Evolutionary conservation across 768 basidiomycete species (phyloP).

Genomic region (Naganishia antarctica): DNA sequence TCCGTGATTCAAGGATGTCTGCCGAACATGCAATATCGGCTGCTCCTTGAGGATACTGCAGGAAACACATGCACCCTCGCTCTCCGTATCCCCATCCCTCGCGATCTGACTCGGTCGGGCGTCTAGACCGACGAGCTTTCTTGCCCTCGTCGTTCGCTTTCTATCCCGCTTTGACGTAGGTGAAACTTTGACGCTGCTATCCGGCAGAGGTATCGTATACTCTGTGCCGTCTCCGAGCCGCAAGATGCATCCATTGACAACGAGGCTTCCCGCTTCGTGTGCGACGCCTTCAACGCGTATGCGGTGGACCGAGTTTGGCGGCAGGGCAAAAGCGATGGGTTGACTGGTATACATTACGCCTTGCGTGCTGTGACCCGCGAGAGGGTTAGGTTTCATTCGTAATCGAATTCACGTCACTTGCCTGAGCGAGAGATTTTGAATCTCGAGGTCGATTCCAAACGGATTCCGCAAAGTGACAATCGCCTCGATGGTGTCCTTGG

Average conservation of each 20-base stretch:
- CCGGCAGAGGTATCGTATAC: conserved; percentile 27
- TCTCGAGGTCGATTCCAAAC: conserved; percentile 83
- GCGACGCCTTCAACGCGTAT: conserved; percentile 68
- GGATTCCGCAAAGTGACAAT: conserved; percentile 82
- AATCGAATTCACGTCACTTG: background rate
- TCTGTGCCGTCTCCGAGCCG: conserved; percentile 4
- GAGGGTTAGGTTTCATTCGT: background rate
- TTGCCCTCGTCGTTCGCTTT: conserved; percentile 4
- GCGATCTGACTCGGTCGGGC: conserved; percentile 49
- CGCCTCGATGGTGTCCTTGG: conserved; percentile 68
- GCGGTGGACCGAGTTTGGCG: conserved; percentile 69
- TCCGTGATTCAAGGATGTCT: conserved; percentile 85
- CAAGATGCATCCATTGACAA: conserved; percentile 72
- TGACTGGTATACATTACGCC: conserved; percentile 70
- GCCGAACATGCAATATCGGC: conserved; percentile 76
- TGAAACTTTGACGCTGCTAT: conserved; percentile 69
- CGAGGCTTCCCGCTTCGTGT: conserved; percentile 61
- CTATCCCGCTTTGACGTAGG: conserved; percentile 58
- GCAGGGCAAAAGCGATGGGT: conserved; percentile 62
- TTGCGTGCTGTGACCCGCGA: conserved; percentile 60
- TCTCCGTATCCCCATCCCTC: conserved; percentile 28
- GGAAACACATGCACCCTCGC: conserved; percentile 58
- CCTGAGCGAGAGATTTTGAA: conserved; percentile 59
- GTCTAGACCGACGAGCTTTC: conserved; percentile 36
- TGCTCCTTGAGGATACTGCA: conserved; percentile 80